Evolutionary conservation across 2,329 filamentous ascomycete species (phyloP).

Genomic region (Aspergillus tanneri): DNA sequence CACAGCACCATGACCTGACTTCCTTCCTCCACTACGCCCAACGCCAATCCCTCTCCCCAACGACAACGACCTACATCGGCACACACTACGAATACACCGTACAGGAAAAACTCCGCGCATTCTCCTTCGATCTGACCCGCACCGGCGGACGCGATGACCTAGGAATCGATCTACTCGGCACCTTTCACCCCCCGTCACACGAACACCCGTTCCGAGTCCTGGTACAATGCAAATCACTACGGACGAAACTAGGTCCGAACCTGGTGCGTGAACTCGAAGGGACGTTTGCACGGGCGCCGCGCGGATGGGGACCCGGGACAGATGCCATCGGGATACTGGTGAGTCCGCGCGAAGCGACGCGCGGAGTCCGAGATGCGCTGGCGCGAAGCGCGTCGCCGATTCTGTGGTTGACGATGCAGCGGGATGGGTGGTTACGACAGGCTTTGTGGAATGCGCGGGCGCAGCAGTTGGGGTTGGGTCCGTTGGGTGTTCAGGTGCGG

Average conservation of each 20-base stretch:
- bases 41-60: slow-evolving; percentile 35
- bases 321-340: slow-evolving; percentile 71
- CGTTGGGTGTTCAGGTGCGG: slow-evolving; percentile 40
- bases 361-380: slow-evolving; percentile 73
- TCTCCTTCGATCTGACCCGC: slow-evolving; percentile 43
- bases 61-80: slow-evolving; percentile 45
- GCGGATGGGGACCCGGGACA: slow-evolving; percentile 68
- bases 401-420: slow-evolving; percentile 56
- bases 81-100: slow-evolving; percentile 51
- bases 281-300: slow-evolving; percentile 69
- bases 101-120: slow-evolving; percentile 38
- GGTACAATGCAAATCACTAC: slow-evolving; percentile 49
- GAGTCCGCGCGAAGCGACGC: slow-evolving; percentile 68
- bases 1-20: slow-evolving; percentile 37
- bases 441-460: slow-evolving; percentile 47
- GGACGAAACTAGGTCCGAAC: slow-evolving; percentile 44
- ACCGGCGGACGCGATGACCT: slow-evolving; percentile 48
- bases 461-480: slow-evolving; percentile 39
- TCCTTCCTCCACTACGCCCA: slow-evolving; percentile 45
- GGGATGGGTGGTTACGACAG: slow-evolving; percentile 40
- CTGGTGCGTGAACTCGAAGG: slow-evolving; percentile 57
- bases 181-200: slow-evolving; percentile 43
- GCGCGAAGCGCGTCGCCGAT: slow-evolving; percentile 67
- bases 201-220: slow-evolving; percentile 41
- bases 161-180: slow-evolving; percentile 49